Conservation (phyloP, 1,284 basidiomycete genomes). For the Puccinia hordei region DNA sequence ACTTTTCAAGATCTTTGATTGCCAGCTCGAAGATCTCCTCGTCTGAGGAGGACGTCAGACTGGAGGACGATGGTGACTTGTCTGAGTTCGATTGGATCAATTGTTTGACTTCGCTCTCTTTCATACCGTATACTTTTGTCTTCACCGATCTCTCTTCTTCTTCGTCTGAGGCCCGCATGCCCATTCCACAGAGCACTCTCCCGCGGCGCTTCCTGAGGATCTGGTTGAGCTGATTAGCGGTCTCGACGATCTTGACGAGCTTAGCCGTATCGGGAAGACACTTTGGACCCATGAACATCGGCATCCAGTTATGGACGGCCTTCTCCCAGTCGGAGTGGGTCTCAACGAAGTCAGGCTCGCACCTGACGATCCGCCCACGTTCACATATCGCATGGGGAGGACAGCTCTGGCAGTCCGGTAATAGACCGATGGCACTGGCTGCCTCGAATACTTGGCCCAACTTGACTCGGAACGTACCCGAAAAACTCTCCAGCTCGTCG, state of each 20-base stretch:
- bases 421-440: conserved; percentile 65
- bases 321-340: conserved; percentile 67
- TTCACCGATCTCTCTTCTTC: conserved; percentile 37
- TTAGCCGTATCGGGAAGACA: conserved; percentile 81
- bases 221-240: conserved; percentile 74
- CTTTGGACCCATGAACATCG: conserved; percentile 74
- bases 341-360: conserved; percentile 74
- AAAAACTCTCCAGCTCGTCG: not conserved
- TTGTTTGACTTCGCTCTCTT: conserved; percentile 53
- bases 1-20: conserved; percentile 75
- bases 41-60: conserved; percentile 59
- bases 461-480: conserved; percentile 58
- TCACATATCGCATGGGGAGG: conserved; percentile 78
- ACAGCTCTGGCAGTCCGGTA: conserved; percentile 77
- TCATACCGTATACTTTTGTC: conserved; percentile 54
- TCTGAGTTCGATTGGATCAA: conserved; percentile 60
- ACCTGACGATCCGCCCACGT: conserved; percentile 66
- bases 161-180: conserved; percentile 54
- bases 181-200: conserved; percentile 68
- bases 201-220: conserved; percentile 73
- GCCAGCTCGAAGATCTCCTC: conserved; percentile 77
- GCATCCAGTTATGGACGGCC: conserved; percentile 76
- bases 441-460: conserved; percentile 60
- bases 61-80: not conserved
- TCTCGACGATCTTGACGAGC: conserved; percentile 72